Evolutionary conservation across 2,329 filamentous ascomycete species (phyloP).

Genomic region (Thermoascus crustaceus): DNA sequence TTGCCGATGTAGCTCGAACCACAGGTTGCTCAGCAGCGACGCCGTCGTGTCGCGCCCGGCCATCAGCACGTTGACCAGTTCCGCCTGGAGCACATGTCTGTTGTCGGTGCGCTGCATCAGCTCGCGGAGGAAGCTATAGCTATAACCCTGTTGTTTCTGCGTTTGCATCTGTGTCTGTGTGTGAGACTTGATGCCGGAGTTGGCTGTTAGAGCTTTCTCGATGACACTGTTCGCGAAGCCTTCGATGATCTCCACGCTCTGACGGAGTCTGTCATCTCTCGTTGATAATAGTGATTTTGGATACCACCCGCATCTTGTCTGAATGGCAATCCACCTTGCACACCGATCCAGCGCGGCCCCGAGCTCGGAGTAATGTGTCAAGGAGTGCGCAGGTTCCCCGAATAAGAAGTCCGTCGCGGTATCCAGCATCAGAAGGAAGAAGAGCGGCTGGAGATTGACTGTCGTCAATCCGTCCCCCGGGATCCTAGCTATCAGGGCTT

Average conservation of each 20-base stretch:
- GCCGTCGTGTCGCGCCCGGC: slow-evolving; percentile 33
- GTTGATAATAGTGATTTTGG: slow-evolving; percentile 18
- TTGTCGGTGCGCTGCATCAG: slow-evolving; percentile 43
- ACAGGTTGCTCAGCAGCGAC: slow-evolving; percentile 17
- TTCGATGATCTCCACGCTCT: slow-evolving; percentile 18
- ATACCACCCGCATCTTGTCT: too few species aligned
- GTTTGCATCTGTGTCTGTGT: slow-evolving; percentile 12
- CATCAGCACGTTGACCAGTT: slow-evolving; percentile 35
- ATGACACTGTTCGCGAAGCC: slow-evolving; percentile 20
- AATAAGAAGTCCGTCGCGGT: slow-evolving; percentile 62
- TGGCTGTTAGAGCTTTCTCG: slow-evolving; percentile 17
- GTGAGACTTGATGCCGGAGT: too few species aligned
- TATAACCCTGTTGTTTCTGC: slow-evolving; percentile 15
- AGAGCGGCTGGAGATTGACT: slow-evolving; percentile 54
- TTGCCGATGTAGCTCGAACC: not conserved
- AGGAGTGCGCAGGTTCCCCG: slow-evolving; percentile 47
- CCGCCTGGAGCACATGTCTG: slow-evolving; percentile 40
- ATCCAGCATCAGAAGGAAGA: slow-evolving; percentile 60
- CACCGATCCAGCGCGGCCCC: slow-evolving; percentile 31
- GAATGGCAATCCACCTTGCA: too few species aligned
- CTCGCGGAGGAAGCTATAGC: slow-evolving; percentile 53
- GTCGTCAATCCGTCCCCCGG: slow-evolving; percentile 41
- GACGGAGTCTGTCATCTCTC: slow-evolving; percentile 22
- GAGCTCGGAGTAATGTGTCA: slow-evolving; percentile 24
- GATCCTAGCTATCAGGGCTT: not conserved